phyloP scores from a whole-genome alignment of 1,284 basidiomycete species.

The Moesziomyces sp. region DNA sequence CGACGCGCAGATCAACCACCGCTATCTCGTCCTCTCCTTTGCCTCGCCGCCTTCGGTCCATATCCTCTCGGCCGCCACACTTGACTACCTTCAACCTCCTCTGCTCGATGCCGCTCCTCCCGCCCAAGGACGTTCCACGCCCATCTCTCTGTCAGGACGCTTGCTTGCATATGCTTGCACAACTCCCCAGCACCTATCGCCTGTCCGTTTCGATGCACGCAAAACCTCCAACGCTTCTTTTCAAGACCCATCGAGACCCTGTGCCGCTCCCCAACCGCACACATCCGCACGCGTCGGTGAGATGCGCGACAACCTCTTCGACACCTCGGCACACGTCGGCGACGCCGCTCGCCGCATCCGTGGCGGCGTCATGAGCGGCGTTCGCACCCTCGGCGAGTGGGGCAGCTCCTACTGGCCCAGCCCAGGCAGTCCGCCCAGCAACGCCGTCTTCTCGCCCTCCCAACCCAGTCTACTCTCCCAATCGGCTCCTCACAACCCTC shows the following conservation, averaged over 20 bases:
- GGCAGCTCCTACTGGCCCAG: slow-evolving; percentile 41
- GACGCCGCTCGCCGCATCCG: slow-evolving; percentile 47
- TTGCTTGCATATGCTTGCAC: slow-evolving; percentile 35
- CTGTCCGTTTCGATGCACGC: slow-evolving; percentile 23
- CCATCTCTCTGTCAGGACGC: slow-evolving; percentile 37
- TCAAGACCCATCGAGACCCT: slow-evolving; percentile 14
- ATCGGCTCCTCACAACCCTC: slow-evolving; percentile 32
- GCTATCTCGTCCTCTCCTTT: slow-evolving; percentile 35
- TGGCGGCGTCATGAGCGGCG: slow-evolving; percentile 44
- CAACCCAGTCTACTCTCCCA: slow-evolving; percentile 32
- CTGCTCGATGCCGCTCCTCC: slow-evolving; percentile 17
- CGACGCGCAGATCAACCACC: slow-evolving; percentile 27
- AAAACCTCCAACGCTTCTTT: slow-evolving; percentile 10
- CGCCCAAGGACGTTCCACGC: slow-evolving; percentile 6
- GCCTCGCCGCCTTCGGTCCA: slow-evolving; percentile 35
- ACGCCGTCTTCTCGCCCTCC: slow-evolving; percentile 12
- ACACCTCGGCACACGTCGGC: slow-evolving; percentile 42
- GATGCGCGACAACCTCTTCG: slow-evolving; percentile 46
- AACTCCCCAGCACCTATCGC: slow-evolving; percentile 1
- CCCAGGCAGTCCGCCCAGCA: slow-evolving; percentile 19
- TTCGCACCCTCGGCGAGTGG: slow-evolving; percentile 47
- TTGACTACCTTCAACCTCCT: slow-evolving; percentile 23
- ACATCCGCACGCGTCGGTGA: slow-evolving; percentile 27
- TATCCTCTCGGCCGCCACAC: slow-evolving; percentile 21
- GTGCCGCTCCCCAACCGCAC: slow-evolving; percentile 3